Base-by-base conservation (phyloP, 208 protist genomes). In the Wallacemonas collosoma region DNA sequence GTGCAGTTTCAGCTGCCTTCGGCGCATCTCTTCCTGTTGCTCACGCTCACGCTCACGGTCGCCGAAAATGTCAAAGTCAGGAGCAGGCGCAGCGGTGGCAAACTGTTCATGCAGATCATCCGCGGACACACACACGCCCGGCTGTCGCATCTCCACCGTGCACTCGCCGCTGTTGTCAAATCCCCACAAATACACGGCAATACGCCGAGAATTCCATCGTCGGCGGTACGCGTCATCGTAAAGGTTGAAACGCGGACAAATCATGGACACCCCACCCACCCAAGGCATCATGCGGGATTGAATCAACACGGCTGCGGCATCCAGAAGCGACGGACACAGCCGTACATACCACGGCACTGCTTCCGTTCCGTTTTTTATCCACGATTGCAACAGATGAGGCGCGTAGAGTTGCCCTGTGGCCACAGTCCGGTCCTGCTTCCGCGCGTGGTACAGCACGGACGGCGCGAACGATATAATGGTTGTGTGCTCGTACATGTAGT, bases 401-500 rank as follows among this genome's bases (percentile, higher is more conserved):
- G 71, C 73, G 79, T 95, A 93, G 40, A 96, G 72, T 63, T 90
- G 84, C 17, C 92, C 90, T 7, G 91, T 83, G 3, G 91, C 93
- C 40, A 97, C 76, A 15, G 85, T 75, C 41, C 78, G 73, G 76
- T 96, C 86, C 9, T 73, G 76, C 68, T 80, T 69, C 11, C 93
- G 84, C 9, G 89, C 80, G 70, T 86, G 74, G 75, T 97, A 97
- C 9, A 97, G 79, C 12, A 85, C 62, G 5, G 56, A 57, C 6
- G 91, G 89, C 64, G 88, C 70, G 54, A 97, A 95, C 3, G 89
- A 86, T 57, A 95, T 92, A n/a, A 97, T 62, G n/a, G 85, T 93
- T 12, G 93, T 87, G 39, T 95, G 81, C 43, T 93, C 81, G 77
- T 95, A 96, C 83, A 97, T 91, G 70, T 93, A 94, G 44, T 93